A percentile compares a stretch with the other conserved stretches of the same genome.
Conservation (phyloP, 495 filamentous ascomycete genomes). For the Penicillium pancosmium region DNA sequence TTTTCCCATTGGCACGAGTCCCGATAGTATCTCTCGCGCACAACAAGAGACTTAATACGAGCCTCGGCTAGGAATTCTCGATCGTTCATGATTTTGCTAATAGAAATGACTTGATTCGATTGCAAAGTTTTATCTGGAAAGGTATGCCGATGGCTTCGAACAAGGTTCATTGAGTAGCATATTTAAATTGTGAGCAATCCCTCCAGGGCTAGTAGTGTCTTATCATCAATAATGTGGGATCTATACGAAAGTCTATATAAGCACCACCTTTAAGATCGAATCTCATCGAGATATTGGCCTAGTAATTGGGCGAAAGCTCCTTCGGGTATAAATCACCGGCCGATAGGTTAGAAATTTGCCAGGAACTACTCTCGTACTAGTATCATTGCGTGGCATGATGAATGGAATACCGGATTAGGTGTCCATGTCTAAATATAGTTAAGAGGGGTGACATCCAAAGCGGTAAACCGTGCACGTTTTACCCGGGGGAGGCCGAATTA, state of each 20-base stretch:
- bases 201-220: neutral
- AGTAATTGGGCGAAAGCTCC: too few species aligned
- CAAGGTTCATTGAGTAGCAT: neutral
- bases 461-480: neutral
- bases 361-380: neutral
- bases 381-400: neutral
- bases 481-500: neutral
- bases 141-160: neutral
- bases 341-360: neutral
- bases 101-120: neutral
- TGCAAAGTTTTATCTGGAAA: neutral
- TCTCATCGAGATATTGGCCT: neutral
- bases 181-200: neutral
- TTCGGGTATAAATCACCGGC: too few species aligned
- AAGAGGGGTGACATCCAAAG: neutral
- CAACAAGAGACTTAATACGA: neutral
- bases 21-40: constrained; percentile 1
- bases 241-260: neutral
- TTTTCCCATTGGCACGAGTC: constrained; percentile 3
- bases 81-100: neutral
- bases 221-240: neutral
- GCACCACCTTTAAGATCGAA: neutral
- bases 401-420: neutral
- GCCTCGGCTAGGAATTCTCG: neutral
- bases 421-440: neutral